Base-by-base conservation (phyloP, 1,284 basidiomycete genomes). In the Pyrrhoderma noxium region DNA sequence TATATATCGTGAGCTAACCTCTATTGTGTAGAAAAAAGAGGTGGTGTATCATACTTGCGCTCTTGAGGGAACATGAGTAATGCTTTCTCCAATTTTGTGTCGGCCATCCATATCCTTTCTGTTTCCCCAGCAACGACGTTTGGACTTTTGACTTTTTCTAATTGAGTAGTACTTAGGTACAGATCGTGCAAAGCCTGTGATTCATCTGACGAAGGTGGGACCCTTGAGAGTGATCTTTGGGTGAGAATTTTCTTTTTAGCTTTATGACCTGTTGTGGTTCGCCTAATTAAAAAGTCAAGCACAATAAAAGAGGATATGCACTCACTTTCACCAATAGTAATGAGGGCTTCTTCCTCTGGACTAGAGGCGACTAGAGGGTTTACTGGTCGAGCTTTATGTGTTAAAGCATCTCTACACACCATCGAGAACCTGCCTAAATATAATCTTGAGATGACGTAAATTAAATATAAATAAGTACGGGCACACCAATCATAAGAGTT, bases 1-100 rank as follows among this genome's bases (percentile, higher is more conserved):
- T 11, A 16, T 19, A 7, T 8, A 41, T 1, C 8, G 8, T 16
- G 22, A 27, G 37, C n/a, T n/a, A 22, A 22, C 25, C 43, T 37
- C 14, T 4, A 47, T 47, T 27, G 34, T 11, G 25, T 23, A 31
- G 19, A 14, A 2, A 19, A n/a, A n/a, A n/a, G n/a, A n/a, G n/a
- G 34, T 31, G 35, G 47, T 34, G 8, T 1, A 9, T 67, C 79
- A 63, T 55, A 85, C 82, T 92, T 91, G 61, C 88, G 74, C 62
- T 89, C 86, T 68, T 90, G 88, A 0, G 89, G 88, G 62, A 89
- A 89, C 85, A 90, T 90, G 47, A 89, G 68, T 71, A 83, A 74
- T n/a, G 75, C 78, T 58, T 80, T 82, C 62, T 85, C 81, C 11
- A 82, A 62, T 45, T 68, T 67, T 0, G 83, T 85, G 52, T 84